phyloP scores from a whole-genome alignment of 768 basidiomycete species.

The Collybia sp. region DNA sequence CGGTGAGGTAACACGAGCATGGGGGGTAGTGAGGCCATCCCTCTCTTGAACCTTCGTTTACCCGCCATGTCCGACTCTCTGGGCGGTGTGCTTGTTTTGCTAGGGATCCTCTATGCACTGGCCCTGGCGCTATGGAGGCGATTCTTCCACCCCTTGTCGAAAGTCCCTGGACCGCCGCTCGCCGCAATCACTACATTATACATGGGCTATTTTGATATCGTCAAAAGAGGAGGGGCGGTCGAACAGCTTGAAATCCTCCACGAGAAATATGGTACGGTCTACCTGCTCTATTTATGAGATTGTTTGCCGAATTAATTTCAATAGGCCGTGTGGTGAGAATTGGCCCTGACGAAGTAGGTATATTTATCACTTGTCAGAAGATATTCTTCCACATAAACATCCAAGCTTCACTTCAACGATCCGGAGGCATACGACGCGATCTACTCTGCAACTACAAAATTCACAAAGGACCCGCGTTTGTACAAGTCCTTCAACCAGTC shows the following conservation, averaged over 20 bases:
- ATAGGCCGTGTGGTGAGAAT: constrained; percentile 33
- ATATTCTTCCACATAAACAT: background rate
- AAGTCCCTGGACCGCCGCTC: constrained; percentile 26
- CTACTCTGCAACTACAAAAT: constrained; percentile 30
- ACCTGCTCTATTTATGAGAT: background rate
- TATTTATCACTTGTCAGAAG: background rate
- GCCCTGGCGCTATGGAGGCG: no score
- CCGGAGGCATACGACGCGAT: constrained; percentile 35
- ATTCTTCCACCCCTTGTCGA: constrained; percentile 21
- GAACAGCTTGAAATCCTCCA: constrained; percentile 31
- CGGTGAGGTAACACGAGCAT: no score
- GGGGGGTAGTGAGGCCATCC: no score
- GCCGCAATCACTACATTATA: constrained; percentile 29
- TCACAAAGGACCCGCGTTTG: constrained; percentile 28
- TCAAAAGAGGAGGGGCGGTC: constrained; percentile 32
- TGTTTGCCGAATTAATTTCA: background rate
- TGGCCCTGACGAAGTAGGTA: constrained; percentile 33
- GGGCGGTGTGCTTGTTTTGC: no score
- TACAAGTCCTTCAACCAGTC: constrained; percentile 32
- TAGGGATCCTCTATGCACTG: no score
- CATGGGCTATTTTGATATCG: constrained; percentile 27
- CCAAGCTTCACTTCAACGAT: constrained; percentile 37
- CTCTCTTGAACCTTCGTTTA: no score
- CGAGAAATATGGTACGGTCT: constrained; percentile 27
- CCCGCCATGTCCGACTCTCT: no score